Conservation (phyloP, 2,329 filamentous ascomycete genomes). For the Aspergillus sergii region DNA sequence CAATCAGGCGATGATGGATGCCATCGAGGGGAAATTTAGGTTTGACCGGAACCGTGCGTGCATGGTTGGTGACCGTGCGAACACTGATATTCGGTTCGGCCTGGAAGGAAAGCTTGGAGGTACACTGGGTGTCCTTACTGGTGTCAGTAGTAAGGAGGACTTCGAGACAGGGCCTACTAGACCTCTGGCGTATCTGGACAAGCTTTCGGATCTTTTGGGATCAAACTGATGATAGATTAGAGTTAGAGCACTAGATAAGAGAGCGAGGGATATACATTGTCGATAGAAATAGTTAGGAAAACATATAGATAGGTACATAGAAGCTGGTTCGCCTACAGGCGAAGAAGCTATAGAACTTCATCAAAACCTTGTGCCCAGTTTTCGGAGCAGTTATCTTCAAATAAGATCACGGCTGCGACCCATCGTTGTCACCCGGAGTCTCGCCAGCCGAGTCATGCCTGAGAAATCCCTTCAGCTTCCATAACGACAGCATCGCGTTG, state of each 20-base stretch:
- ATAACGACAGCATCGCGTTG: constrained; percentile 39
- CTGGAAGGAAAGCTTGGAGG: constrained; percentile 88
- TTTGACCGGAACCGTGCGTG: constrained; percentile 83
- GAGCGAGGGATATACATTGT: background rate
- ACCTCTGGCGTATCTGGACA: constrained; percentile 82
- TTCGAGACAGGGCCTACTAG: constrained; percentile 76
- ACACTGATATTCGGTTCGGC: constrained; percentile 96
- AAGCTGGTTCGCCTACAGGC: background rate
- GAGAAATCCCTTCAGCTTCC: constrained; percentile 42
- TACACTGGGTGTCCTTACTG: constrained; percentile 86
- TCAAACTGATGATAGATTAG: constrained; percentile 10
- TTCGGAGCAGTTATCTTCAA: background rate
- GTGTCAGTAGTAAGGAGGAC: constrained; percentile 78
- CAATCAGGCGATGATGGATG: constrained; percentile 99
- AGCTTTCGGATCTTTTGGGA: constrained; percentile 72
- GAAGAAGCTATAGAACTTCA: background rate
- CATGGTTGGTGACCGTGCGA: constrained; percentile 92
- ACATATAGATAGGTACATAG: background rate
- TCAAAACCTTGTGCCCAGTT: background rate
- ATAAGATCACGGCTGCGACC: background rate
- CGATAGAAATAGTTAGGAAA: constrained; percentile 5
- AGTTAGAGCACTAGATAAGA: background rate
- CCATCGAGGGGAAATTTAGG: constrained; percentile 92
- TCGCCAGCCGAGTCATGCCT: constrained; percentile 3
- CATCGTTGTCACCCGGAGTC: background rate